phyloP scores from a whole-genome alignment of 306 rosid genomes.

The Malus sylvestris region DNA sequence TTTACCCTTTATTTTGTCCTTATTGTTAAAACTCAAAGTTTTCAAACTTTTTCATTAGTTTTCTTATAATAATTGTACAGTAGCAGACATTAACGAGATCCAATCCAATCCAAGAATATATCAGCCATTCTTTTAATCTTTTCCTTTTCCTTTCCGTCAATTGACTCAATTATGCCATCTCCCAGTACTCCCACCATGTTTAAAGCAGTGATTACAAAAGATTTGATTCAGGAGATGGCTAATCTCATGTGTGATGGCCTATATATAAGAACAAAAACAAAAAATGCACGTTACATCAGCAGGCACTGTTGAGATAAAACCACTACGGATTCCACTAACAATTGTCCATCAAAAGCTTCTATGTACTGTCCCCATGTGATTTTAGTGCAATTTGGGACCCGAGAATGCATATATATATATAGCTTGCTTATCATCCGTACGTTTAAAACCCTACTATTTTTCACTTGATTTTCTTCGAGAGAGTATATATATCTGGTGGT shows the following conservation, averaged over 20 bases:
- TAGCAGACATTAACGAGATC: too few relatives aligned
- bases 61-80: too few relatives aligned
- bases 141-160: background rate
- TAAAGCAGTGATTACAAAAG: background rate
- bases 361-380: constrained; percentile 14
- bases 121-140: background rate
- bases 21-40: too few relatives aligned
- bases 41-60: too few relatives aligned
- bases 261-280: background rate
- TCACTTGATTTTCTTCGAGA: constrained; percentile 4
- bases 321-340: constrained; percentile 18
- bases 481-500: background rate
- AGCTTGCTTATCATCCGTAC: constrained; percentile 17
- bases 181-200: background rate
- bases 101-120: too few relatives aligned
- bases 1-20: too few relatives aligned
- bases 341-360: constrained; percentile 5
- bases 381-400: constrained; percentile 7
- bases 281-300: background rate
- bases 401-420: background rate
- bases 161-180: background rate
- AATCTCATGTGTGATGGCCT: background rate
- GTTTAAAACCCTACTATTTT: constrained; percentile 4
- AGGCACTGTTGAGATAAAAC: constrained; percentile 4
- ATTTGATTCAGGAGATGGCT: background rate